These are phyloP conservation scores for Corchorus capsularis DNA, from an alignment of 345 rosid genomes.

Conservation along the genomic window DNA sequence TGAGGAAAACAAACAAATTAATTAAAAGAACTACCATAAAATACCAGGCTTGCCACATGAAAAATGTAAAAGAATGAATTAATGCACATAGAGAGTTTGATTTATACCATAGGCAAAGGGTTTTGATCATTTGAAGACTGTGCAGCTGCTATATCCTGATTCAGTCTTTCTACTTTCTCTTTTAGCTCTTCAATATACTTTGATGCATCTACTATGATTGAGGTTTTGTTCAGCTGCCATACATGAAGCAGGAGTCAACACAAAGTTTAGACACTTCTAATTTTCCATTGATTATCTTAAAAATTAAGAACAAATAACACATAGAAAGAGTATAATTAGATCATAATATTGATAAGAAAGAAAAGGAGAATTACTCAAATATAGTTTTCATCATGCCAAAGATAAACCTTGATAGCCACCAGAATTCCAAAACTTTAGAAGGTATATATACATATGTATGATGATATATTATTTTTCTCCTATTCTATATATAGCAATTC, in stretches of 20 bases:
- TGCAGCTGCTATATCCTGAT: slow-evolving; percentile 46
- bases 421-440: neutral
- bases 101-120: slow-evolving; percentile 47
- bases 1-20: neutral
- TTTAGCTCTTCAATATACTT: slow-evolving; percentile 78
- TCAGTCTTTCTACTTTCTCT: slow-evolving; percentile 65
- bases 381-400: neutral
- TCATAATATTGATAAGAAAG: too few species aligned
- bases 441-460: neutral
- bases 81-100: neutral
- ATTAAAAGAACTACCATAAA: neutral
- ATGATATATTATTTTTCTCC: neutral
- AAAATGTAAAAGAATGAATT: too few species aligned
- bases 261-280: neutral
- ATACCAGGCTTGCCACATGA: neutral
- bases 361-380: neutral
- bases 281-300: neutral
- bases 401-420: neutral
- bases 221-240: slow-evolving; percentile 58
- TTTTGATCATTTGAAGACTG: slow-evolving; percentile 42
- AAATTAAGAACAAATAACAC: neutral
- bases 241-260: neutral
- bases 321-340: neutral
- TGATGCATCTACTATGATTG: slow-evolving; percentile 79
- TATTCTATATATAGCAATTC: neutral